A percentile compares a stretch with the other conserved stretches of the same genome.
Evolutionary conservation across 257 asterid species (phyloP).

Genomic region (Catharanthus roseus): DNA sequence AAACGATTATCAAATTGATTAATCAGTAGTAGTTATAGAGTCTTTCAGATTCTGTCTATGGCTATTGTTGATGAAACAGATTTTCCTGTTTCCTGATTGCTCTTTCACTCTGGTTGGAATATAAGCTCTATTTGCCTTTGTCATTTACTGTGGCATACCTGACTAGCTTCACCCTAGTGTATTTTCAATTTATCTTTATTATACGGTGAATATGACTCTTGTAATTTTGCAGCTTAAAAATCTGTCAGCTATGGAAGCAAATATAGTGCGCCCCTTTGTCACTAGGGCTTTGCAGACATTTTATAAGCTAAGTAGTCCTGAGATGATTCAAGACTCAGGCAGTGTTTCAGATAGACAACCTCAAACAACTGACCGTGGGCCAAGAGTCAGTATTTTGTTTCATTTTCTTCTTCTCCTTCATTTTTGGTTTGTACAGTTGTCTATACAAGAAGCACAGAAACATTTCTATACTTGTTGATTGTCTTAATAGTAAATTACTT

Average conservation of each 20-base stretch:
- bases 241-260: conserved; percentile 94
- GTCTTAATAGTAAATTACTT: not conserved
- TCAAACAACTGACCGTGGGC: conserved; percentile 63
- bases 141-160: not conserved
- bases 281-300: conserved; percentile 76
- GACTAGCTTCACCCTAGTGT: not conserved
- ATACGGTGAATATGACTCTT: conserved; percentile 11
- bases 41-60: not conserved
- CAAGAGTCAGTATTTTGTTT: conserved; percentile 51
- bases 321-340: conserved; percentile 67
- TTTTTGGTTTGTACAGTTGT: not conserved
- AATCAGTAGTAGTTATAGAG: not conserved
- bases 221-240: conserved; percentile 65
- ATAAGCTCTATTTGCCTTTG: not conserved
- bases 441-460: not conserved
- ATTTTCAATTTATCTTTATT: not conserved
- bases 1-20: not conserved
- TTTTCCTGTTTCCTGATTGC: not conserved
- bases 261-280: conserved; percentile 84
- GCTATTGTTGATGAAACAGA: not conserved
- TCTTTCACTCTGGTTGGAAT: not conserved
- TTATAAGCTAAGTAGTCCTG: conserved; percentile 66
- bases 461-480: not conserved
- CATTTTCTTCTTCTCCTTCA: conserved; percentile 4
- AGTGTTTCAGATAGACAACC: conserved; percentile 55